Evolutionary conservation across 306 rosid genomes (phyloP), one percentile per base, ranked within the genome.

Genomic region (Ziziphus jujuba): DNA sequence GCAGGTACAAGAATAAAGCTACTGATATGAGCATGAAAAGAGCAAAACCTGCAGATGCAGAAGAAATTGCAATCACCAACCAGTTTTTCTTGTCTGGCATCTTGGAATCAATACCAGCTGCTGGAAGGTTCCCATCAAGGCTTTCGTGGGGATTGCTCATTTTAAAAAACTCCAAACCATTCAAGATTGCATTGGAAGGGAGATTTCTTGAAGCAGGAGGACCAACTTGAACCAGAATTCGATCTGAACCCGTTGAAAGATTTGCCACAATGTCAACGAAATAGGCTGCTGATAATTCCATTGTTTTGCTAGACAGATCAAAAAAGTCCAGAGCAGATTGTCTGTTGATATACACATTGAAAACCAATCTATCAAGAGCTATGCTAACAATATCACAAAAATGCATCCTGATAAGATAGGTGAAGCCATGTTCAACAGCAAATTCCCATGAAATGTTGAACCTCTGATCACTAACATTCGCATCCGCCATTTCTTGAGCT

Each of bases 401-500:
- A 55, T 79, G 80, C 66, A 79, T 38, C 68, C 80, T 74, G 24
- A 79, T 55, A 10, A 74, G 63, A 53, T 74, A 74, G 44, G 70
- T 25, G 62, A 74, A 74, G 53, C 72, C 75, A n/a, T 51, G 22
- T 38, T 79, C 56, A 22, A 70, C 77, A 48, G 70, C 72, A 50
- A 74, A 79, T 53, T 64, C 73, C 80, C 80, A 79, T 36, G 84
- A 79, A 56, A 79, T 70, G 74, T 70, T 79, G 28, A 74, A 74
- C 9, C 61, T 79, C 77, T 79, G 84, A 10, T 66, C 47, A 44
- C 62, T 55, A 45, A 79, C 79, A 55, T 70, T 59, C 55, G 83
- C 83, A 34, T 74, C 76, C 1, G 76, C 83, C 83, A 73, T 79
- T 54, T 74, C 79, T 59, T 79, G 83, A 49, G 83, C 83, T 35